Conservation (phyloP, 257 asterid genomes). For the Solanum medicagineum region DNA sequence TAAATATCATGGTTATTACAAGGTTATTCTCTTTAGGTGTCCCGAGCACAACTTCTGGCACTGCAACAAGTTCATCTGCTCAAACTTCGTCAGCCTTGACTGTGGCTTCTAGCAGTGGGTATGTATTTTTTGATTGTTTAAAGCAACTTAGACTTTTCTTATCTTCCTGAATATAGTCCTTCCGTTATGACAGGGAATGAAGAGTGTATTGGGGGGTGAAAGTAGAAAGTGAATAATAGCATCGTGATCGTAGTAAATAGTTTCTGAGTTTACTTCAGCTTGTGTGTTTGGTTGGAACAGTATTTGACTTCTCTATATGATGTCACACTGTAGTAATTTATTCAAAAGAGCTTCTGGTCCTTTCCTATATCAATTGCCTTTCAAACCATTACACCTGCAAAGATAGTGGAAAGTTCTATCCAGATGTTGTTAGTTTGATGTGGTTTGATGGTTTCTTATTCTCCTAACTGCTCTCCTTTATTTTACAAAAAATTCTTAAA, state of each 20-base stretch:
- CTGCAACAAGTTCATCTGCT: constrained; percentile 36
- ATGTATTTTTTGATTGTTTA: constrained; percentile 15
- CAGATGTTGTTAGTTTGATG: not conserved
- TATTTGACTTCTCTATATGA: not conserved
- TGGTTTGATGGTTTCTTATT: not conserved
- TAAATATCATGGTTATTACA: constrained; percentile 6
- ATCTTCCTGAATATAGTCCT: not conserved
- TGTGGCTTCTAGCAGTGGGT: constrained; percentile 68
- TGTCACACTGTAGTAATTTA: not conserved
- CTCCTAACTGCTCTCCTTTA: not conserved
- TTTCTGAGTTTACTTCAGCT: not conserved
- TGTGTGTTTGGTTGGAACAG: not conserved
- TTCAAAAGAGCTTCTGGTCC: not conserved
- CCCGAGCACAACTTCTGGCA: constrained; percentile 30
- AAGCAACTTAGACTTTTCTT: not conserved
- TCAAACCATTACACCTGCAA: not conserved
- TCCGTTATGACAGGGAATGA: not conserved
- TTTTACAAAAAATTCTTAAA: not conserved
- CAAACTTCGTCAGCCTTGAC: constrained; percentile 48
- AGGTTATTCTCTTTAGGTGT: constrained; percentile 14
- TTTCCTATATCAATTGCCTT: not conserved
- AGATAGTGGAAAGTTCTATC: not conserved
- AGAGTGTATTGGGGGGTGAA: not conserved
- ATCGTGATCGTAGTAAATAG: not conserved
- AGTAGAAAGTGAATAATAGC: not conserved